Evolutionary conservation across 2,329 filamentous ascomycete genomes (phyloP).

Genomic region (Thielaviopsis populi): DNA sequence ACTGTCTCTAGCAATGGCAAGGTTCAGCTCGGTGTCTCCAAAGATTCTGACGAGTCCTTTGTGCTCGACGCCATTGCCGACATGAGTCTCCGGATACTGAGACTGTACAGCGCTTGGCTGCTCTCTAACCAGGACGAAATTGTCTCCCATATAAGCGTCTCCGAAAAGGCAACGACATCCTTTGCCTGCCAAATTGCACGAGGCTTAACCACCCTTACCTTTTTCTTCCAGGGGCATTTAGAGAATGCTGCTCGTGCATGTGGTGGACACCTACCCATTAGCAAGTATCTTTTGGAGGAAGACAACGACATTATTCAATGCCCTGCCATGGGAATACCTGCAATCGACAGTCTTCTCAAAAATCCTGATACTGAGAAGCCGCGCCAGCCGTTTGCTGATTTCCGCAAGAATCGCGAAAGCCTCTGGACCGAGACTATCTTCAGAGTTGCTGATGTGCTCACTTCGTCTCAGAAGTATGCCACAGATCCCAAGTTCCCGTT

Average conservation of each 20-base stretch:
- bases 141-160: not conserved
- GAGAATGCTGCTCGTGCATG: slow-evolving; percentile 5
- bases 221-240: slow-evolving; percentile 14
- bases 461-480: slow-evolving; percentile 12
- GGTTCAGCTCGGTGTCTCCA: slow-evolving; percentile 28
- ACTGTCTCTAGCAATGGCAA: slow-evolving; percentile 6
- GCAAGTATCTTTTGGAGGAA: slow-evolving; percentile 16
- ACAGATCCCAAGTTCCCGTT: slow-evolving; percentile 12
- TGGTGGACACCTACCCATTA: slow-evolving; percentile 9
- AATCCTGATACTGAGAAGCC: slow-evolving; percentile 1
- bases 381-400: slow-evolving; percentile 1
- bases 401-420: slow-evolving; percentile 4
- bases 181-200: slow-evolving; percentile 16
- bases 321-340: slow-evolving; percentile 12
- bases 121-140: slow-evolving; percentile 13
- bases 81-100: slow-evolving; percentile 16
- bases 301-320: slow-evolving; percentile 14
- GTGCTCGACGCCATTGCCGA: slow-evolving; percentile 8
- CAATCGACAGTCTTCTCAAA: slow-evolving; percentile 2
- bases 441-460: slow-evolving; percentile 12
- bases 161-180: slow-evolving; percentile 6
- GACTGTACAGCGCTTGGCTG: slow-evolving; percentile 18
- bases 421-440: slow-evolving; percentile 12
- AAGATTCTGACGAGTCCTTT: not conserved
- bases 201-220: slow-evolving; percentile 12